Percentiles rank a stretch among this genome's conserved stretches.
phyloP scores from a whole-genome alignment of 2,329 filamentous ascomycete species.

The Cadophora sp. region DNA sequence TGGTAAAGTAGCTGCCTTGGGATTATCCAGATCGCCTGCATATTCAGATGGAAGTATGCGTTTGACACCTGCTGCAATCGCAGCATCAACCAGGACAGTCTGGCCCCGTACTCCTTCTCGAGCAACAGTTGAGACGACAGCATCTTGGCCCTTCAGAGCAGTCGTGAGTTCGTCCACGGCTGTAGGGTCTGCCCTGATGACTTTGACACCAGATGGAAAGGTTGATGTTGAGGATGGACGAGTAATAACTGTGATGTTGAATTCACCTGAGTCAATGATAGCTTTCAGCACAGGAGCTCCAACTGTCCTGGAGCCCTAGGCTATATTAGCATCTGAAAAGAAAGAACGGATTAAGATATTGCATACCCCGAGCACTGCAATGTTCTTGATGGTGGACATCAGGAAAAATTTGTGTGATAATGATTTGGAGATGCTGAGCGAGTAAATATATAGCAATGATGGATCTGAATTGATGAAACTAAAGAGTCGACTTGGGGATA shows the following conservation, averaged over 20 bases:
- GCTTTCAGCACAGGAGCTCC: slow-evolving; percentile 37
- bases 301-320: slow-evolving; percentile 36
- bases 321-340: neutral
- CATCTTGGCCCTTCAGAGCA: slow-evolving; percentile 63
- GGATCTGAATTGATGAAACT: no score
- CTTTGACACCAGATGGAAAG: slow-evolving; percentile 46
- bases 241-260: slow-evolving; percentile 58
- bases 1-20: slow-evolving; percentile 51
- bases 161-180: slow-evolving; percentile 49
- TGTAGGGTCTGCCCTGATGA: slow-evolving; percentile 54
- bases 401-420: no score
- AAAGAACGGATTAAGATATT: neutral
- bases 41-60: slow-evolving; percentile 66
- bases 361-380: slow-evolving; percentile 37
- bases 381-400: slow-evolving; percentile 40
- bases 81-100: slow-evolving; percentile 61
- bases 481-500: no score
- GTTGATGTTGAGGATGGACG: slow-evolving; percentile 43
- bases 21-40: slow-evolving; percentile 48
- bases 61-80: slow-evolving; percentile 48
- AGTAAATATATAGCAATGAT: no score
- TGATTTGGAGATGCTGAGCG: no score
- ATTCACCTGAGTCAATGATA: slow-evolving; percentile 37
- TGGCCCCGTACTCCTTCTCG: slow-evolving; percentile 49
- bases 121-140: slow-evolving; percentile 58